Conservation (phyloP, 2,329 filamentous ascomycete genomes). For the Aspergillaceae sp. region DNA sequence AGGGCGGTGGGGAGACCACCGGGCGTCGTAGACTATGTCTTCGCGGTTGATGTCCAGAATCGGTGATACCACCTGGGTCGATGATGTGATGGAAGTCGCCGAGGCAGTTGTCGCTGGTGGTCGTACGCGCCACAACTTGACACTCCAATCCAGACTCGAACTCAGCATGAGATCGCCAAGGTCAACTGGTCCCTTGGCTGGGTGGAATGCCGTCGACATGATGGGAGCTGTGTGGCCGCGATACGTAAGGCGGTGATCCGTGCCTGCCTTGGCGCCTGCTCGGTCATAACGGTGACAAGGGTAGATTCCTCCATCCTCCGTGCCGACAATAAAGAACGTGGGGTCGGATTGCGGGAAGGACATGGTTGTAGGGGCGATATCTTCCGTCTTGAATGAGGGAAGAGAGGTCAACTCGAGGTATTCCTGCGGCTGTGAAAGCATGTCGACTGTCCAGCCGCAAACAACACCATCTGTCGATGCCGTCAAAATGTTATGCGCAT, state of each 20-base stretch:
- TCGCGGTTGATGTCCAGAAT: slow-evolving; percentile 87
- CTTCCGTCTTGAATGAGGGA: slow-evolving; percentile 80
- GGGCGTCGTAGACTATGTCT: slow-evolving; percentile 92
- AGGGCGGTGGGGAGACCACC: slow-evolving; percentile 89
- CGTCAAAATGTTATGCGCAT: slow-evolving; percentile 97
- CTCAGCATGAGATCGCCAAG: slow-evolving; percentile 87
- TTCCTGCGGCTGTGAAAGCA: slow-evolving; percentile 94
- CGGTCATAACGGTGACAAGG: slow-evolving; percentile 96
- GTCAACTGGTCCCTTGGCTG: slow-evolving; percentile 82
- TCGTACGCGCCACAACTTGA: slow-evolving; percentile 92
- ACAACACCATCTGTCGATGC: slow-evolving; percentile 94
- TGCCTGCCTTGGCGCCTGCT: slow-evolving; percentile 90
- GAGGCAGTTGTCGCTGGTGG: slow-evolving; percentile 35
- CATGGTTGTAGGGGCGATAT: slow-evolving; percentile 88
- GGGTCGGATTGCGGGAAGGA: slow-evolving; percentile 92
- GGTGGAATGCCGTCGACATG: slow-evolving; percentile 94
- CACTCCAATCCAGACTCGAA: slow-evolving; percentile 92
- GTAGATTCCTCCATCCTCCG: slow-evolving; percentile 92
- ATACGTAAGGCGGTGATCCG: slow-evolving; percentile 82
- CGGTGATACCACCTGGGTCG: slow-evolving; percentile 53
- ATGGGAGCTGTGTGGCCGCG: slow-evolving; percentile 86
- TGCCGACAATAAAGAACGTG: slow-evolving; percentile 94
- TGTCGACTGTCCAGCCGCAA: slow-evolving; percentile 95
- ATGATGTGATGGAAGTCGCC: slow-evolving; percentile 26
- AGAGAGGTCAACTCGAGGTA: slow-evolving; percentile 80